Evolutionary conservation across 2,329 filamentous ascomycete species (phyloP), one percentile per base, ranked within the genome.

Genomic region (Diaporthe citri): DNA sequence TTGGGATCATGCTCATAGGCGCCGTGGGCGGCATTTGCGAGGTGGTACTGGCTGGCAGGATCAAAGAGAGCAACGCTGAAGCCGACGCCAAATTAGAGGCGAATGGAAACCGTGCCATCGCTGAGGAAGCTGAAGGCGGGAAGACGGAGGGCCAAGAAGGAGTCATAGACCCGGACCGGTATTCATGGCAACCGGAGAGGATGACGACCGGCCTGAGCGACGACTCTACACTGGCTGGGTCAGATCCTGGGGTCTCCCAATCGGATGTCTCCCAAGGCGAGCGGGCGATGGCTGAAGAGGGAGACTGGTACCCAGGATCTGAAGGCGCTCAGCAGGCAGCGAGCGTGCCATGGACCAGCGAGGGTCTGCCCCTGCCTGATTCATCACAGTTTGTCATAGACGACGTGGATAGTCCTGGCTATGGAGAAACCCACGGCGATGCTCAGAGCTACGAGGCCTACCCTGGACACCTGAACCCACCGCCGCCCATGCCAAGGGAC

Each of bases 181-280:
- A 57, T 34, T 76, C 75, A 20, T 76, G 75, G 75, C 69, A 75
- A 31, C 60, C 64, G 22, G 69, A 72, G 31, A 69, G 74, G 9
- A 55, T 72, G 51, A 70, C 52, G 13, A 72, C 66, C 9, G 69
- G 64, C 39, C 34, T 72, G 34, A 72, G 52, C 57, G 46, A 64
- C n/a, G 73, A 74, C 67, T 70, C 57, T 4, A 64, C 69, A 8
- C 46, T 74, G 34, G 64, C 64, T 4, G 64, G 64, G 10, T 69
- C 64, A 9, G 64, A 69, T 22, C 34, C 48, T 6, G 64, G 64
- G 22, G 48, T 9, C 31, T 25, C 64, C 25, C 46, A 52, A 3
- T 25, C 62, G 22, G 46, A 34, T 7, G 8, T 25, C 1, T 17
- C 62, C 22, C 28, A 48, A 1, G 46, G 46, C 8, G 69, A 41